Evolutionary conservation across 106 monocot genomes (phyloP), one percentile per base, ranked within the genome.

Genomic region (Apostasia shenzhenica): DNA sequence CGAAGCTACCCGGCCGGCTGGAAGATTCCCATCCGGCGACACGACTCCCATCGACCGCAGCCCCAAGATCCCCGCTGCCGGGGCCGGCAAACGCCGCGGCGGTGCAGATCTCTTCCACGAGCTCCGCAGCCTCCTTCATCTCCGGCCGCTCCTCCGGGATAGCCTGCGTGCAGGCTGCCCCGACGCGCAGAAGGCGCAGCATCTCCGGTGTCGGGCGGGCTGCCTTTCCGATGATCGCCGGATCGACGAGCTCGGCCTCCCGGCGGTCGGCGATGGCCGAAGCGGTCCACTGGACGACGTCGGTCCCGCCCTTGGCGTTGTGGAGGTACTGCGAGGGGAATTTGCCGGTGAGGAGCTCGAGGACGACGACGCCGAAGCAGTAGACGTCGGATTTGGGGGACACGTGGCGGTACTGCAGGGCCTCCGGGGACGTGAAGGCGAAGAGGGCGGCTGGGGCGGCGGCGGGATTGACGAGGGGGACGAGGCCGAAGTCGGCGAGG

Each of bases 341-440:
- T 59, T 82, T 84, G n/a, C 88, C 88, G 39, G 88, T 79, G 41
- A 88, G 60, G 63, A 84, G 55, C 73, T 88, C 88, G 57, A 88
- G 77, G 57, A 88, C 57, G 55, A 88, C 53, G 70, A 88, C 58
- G 46, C 84, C 88, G 70, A 88, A 84, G 79, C 81, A 84, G 79
- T 72, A 88, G 73, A 88, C 79, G 75, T 88, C 88, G 46, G 84
- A 84, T 49, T 88, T 88, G 55, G 79, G 74, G 4, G 79, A 82
- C 37, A 84, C 67, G 62, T 67, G 73, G 73, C 68, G 67, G 61
- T 74, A 40, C n/a, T 70, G 53, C 43, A 62, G 14, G 65, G 65
- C 59, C 55, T 88, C 88, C 3, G 88, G 88, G 8, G 88, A 77
- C 42, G 70, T 69, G 79, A 74, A 84, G 49, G 88, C 84, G 69